Conservation (phyloP, 371 early-diverging fungal genomes). For the Entomophthora muscae region DNA sequence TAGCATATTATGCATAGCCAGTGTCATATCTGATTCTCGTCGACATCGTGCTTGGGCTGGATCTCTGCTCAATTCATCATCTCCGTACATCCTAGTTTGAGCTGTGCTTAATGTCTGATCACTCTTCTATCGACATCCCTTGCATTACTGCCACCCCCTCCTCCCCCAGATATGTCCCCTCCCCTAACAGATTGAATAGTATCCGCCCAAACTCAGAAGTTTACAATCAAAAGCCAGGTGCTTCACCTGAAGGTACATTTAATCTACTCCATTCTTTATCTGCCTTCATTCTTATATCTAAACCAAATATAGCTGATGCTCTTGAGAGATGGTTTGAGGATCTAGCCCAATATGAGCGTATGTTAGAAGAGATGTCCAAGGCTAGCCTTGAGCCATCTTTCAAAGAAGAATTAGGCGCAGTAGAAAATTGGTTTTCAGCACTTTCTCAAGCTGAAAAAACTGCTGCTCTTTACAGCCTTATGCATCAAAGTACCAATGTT, state of each 20-base stretch:
- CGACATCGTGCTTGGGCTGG: too few relatives aligned
- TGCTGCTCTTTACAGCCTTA: slow-evolving; percentile 69
- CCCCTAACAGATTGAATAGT: background rate
- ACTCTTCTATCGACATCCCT: background rate
- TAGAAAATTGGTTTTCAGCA: slow-evolving; percentile 87
- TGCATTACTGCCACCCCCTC: background rate
- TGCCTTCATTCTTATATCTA: background rate
- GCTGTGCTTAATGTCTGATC: background rate
- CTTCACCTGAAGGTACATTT: slow-evolving; percentile 9
- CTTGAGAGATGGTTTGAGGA: slow-evolving; percentile 85
- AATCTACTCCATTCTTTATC: background rate
- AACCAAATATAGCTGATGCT: slow-evolving; percentile 29
- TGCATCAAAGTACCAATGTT: slow-evolving; percentile 75
- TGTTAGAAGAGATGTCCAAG: slow-evolving; percentile 80
- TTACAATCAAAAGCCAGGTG: background rate
- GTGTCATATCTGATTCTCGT: too few relatives aligned
- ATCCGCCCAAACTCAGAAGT: slow-evolving; percentile 8
- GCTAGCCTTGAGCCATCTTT: slow-evolving; percentile 83
- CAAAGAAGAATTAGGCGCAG: slow-evolving; percentile 79
- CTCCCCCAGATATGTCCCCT: background rate
- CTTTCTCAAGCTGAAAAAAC: slow-evolving; percentile 81
- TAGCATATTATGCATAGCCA: too few relatives aligned
- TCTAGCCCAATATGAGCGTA: slow-evolving; percentile 71
- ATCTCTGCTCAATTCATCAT: too few relatives aligned
- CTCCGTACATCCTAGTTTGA: background rate